Percentiles rank a stretch among this genome's conserved stretches.
phyloP scores from a whole-genome alignment of 306 rosid genomes.

The Vachellia collinsii region DNA sequence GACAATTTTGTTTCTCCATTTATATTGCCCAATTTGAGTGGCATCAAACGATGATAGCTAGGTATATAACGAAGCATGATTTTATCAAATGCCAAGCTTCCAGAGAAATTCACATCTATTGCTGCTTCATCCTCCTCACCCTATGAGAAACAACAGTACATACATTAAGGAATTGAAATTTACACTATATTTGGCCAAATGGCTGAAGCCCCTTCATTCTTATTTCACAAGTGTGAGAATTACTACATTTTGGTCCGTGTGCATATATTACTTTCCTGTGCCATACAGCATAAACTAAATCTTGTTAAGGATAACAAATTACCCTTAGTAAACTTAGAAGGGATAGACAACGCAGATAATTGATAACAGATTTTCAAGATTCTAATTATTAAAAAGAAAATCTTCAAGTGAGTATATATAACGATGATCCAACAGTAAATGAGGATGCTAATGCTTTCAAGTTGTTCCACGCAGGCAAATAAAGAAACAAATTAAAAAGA shows the following conservation, averaged over 20 bases:
- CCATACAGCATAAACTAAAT: conserved; percentile 21
- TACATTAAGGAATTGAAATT: conserved; percentile 31
- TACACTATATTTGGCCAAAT: conserved; percentile 25
- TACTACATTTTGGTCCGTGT: conserved; percentile 11
- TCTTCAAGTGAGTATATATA: conserved; percentile 1
- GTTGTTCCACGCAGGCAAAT: background rate
- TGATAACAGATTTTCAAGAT: conserved; percentile 3
- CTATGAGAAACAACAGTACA: conserved; percentile 50
- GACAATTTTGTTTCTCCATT: conserved; percentile 84
- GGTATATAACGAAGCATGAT: conserved; percentile 75
- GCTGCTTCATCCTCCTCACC: conserved; percentile 89
- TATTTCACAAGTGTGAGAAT: conserved; percentile 8
- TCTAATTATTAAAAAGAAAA: background rate
- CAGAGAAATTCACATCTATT: conserved; percentile 86
- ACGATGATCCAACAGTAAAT: conserved; percentile 24
- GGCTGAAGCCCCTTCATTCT: conserved; percentile 13
- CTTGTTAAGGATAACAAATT: conserved; percentile 15
- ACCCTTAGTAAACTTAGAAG: conserved; percentile 20
- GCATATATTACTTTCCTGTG: conserved; percentile 27
- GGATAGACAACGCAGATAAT: conserved; percentile 1
- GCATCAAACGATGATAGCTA: conserved; percentile 61
- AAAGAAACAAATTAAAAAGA: background rate
- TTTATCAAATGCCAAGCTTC: conserved; percentile 78
- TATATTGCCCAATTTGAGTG: conserved; percentile 71
- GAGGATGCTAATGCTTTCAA: conserved; percentile 15